Evolutionary conservation across 129 eudicot species (phyloP).

Genomic region (Flaveria trinervia): DNA sequence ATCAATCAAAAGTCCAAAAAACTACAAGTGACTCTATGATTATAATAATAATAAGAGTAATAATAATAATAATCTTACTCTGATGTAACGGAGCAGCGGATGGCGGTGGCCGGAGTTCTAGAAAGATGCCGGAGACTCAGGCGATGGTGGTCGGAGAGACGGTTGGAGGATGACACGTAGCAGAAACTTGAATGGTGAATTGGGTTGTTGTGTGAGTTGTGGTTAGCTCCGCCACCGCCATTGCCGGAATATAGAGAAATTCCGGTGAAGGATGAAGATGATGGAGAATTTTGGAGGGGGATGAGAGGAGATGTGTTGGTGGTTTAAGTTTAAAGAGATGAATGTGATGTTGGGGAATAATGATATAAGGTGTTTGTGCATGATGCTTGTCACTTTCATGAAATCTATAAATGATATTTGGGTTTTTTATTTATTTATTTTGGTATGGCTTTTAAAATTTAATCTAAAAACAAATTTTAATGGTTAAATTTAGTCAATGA

Average conservation of each 20-base stretch:
- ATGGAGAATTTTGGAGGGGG: background rate
- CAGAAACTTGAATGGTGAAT: too few relatives aligned
- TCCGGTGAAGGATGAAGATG: background rate
- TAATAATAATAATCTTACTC: constrained; percentile 34
- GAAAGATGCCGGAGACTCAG: background rate
- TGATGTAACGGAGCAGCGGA: constrained; percentile 65
- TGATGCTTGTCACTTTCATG: constrained; percentile 38
- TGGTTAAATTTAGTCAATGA: too few relatives aligned
- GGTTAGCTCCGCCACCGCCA: constrained; percentile 72
- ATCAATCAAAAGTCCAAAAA: too few relatives aligned
- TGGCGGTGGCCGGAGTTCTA: constrained; percentile 24
- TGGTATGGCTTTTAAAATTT: too few relatives aligned
- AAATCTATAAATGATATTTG: constrained; percentile 21
- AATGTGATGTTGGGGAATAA: too few relatives aligned
- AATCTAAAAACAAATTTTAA: too few relatives aligned
- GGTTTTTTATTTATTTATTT: too few relatives aligned
- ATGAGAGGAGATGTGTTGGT: too few relatives aligned
- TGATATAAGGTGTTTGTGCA: constrained; percentile 28
- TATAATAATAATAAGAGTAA: too few relatives aligned
- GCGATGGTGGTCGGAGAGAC: constrained; percentile 43
- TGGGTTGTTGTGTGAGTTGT: constrained; percentile 24
- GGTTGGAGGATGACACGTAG: constrained; percentile 46
- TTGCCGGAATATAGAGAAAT: constrained; percentile 10
- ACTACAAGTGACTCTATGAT: background rate
- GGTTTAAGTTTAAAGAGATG: too few relatives aligned